Conservation (phyloP, 805 yeast species). For the Candida wancherniae region DNA sequence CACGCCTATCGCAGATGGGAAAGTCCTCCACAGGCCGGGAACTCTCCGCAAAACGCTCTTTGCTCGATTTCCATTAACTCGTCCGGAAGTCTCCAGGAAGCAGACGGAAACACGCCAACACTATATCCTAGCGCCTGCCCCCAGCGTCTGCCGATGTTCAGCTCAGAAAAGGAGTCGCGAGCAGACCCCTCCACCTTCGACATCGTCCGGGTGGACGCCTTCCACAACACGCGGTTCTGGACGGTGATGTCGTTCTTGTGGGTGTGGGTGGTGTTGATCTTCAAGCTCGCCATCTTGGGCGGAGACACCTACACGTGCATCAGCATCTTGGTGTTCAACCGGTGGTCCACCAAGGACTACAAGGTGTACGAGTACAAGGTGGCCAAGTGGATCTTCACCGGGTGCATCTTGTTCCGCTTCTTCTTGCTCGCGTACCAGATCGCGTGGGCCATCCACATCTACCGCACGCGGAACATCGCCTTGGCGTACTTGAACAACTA, state of each 20-base stretch:
- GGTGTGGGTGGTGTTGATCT: constrained; percentile 44
- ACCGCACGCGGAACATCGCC: constrained; percentile 60
- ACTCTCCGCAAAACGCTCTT: no score
- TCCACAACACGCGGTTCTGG: constrained; percentile 39
- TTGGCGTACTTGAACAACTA: constrained; percentile 62
- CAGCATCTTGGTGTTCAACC: constrained; percentile 63
- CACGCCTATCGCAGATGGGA: no score
- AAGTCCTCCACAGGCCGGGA: no score
- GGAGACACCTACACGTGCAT: constrained; percentile 79
- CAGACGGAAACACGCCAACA: no score
- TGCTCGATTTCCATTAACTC: no score
- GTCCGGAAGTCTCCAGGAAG: no score
- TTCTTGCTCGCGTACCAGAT: constrained; percentile 53
- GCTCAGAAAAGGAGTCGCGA: constrained; percentile 9
- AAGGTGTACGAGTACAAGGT: constrained; percentile 45
- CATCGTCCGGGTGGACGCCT: constrained; percentile 41
- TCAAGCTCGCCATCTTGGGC: constrained; percentile 49
- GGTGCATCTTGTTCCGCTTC: constrained; percentile 72
- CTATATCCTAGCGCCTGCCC: no score
- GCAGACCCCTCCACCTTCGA: constrained; percentile 44
- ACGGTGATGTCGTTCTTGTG: constrained; percentile 42
- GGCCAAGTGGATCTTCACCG: constrained; percentile 70
- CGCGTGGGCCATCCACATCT: constrained; percentile 53
- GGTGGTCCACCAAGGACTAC: constrained; percentile 55
- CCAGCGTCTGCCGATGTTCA: no score